Base-by-base conservation (phyloP, 768 basidiomycete genomes). In the Mycena maculata region DNA sequence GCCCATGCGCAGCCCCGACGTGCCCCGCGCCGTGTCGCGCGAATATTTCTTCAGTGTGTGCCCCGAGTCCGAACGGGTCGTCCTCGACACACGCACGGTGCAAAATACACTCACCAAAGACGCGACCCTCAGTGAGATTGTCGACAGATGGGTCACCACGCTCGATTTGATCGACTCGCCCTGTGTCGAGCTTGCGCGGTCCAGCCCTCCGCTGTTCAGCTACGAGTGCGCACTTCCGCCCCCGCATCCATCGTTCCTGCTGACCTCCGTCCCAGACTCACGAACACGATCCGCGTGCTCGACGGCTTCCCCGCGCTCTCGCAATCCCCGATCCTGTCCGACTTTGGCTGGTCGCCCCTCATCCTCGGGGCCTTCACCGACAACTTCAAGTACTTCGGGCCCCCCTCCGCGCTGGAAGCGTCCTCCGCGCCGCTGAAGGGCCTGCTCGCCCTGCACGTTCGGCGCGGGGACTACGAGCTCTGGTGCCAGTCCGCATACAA, bases 311-410 rank as follows among this genome's bases (percentile, higher is more conserved):
- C 78, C 5, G 73, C 82, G 6, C 74, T 88, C 4, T 81, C 83
- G 11, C 63, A 73, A 1, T 87, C 87, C 33, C 84, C 88, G 0
- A 80, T 85, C 7, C 73, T 92, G 10, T 83, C 79, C 6, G 68
- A 84, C 36, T 89, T 88, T 74, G 78, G 81, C 20, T 91, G 89
- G 89, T 92, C 92, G 0, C 81, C 88, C 0, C 83, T 91, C 4
- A 79, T 92, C 62, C 77, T 86, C 50, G 73, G 73, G n/a, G 83
- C 83, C 0, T 88, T 86, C 72, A 69, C 77, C 22, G 74, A 74
- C 20, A 91, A 91, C 69, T 72, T 78, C 1, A 75, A 79, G 9
- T 76, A 85, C 45, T 86, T 89, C 49, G 58, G 61, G 12, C 72
- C 54, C 62, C 62, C 23, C 59, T 62, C 28, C 28, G 63, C 63